Conservation (phyloP, 1,139 yeast genomes). For the Geotrichum macrosporum region DNA sequence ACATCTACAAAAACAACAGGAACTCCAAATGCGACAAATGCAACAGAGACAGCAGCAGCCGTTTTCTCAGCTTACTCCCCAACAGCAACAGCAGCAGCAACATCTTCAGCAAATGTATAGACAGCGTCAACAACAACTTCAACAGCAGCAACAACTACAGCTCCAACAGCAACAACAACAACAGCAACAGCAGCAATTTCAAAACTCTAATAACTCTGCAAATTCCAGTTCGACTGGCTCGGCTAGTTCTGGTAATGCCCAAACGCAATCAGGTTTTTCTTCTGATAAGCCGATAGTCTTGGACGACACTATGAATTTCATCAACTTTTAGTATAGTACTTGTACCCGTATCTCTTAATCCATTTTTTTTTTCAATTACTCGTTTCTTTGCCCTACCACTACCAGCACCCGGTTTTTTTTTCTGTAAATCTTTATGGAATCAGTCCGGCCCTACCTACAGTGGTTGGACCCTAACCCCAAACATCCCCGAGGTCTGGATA, state of each 20-base stretch:
- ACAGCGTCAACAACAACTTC: constrained; percentile 16
- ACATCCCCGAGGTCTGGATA: constrained; percentile 2
- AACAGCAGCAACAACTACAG: constrained; percentile 10
- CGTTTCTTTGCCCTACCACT: too few species aligned
- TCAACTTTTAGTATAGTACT: constrained; percentile 16
- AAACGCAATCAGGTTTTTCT: not conserved
- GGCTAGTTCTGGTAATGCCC: not conserved
- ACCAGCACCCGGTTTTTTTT: too few species aligned
- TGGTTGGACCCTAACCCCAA: constrained; percentile 11
- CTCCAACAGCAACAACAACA: constrained; percentile 19
- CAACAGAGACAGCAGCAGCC: constrained; percentile 6
- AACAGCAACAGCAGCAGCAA: constrained; percentile 18
- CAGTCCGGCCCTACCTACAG: too few species aligned
- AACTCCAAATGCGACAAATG: constrained; percentile 11
- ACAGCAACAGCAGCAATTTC: constrained; percentile 21
- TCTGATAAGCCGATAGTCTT: constrained; percentile 14
- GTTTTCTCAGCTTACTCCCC: constrained; percentile 12
- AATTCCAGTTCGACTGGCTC: not conserved
- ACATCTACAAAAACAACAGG: constrained; percentile 20
- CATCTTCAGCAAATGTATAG: constrained; percentile 5
- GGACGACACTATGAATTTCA: constrained; percentile 17
- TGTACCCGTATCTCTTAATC: too few species aligned
- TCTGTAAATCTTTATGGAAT: not conserved
- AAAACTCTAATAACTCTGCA: constrained; percentile 3
- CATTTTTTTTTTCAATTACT: too few species aligned